Evolutionary conservation across 2,329 filamentous ascomycete species (phyloP), one percentile per base, ranked within the genome.

Genomic region (Diplodia mutila): DNA sequence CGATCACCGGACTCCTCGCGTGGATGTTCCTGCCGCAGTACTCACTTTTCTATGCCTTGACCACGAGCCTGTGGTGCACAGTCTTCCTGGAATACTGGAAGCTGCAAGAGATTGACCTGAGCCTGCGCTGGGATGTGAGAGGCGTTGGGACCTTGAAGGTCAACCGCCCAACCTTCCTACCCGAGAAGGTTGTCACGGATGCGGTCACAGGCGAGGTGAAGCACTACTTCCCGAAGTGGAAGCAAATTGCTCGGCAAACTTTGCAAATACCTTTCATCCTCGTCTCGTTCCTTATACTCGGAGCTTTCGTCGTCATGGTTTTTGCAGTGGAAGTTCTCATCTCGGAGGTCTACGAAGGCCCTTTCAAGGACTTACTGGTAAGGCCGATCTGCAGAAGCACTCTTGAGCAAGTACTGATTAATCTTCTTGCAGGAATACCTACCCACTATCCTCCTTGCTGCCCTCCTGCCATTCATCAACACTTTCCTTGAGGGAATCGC

Each of bases 71-170:
- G 1, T 77, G 75, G 75, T 77, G 76, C 52, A 77, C 75, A 1
- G 73, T 75, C 3, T 78, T 77, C 32, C 53, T 77, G 46, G 76
- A 78, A 64, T 77, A 76, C 48, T 78, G 76, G 76, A 77, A 75
- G 68, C 73, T 76, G 21, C 71, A 76, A 54, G 71, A 78, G 59
- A 68, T 71, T 12, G 75, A 77, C 59, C 68, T 78, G 12, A 71
- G 74, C 1, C 75, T 77, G 29, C 75, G 76, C 23, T 78, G 76
- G 76, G 61, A 75, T 18, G 76, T 77, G 5, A 71, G 72, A 48
- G 76, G 74, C 4, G 75, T 77, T 5, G 72, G 69, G 11, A 70
- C 74, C 16, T 63, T 77, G 42, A 76, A 78, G 46, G 66, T 70
- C 18, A 76, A 76, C 23, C 72, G 76, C 9, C 75, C 75, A 4